Percentiles rank a stretch among this genome's conserved stretches.
Conservation (phyloP, 23 red algal species). For the Gracilariopsis chorda region DNA sequence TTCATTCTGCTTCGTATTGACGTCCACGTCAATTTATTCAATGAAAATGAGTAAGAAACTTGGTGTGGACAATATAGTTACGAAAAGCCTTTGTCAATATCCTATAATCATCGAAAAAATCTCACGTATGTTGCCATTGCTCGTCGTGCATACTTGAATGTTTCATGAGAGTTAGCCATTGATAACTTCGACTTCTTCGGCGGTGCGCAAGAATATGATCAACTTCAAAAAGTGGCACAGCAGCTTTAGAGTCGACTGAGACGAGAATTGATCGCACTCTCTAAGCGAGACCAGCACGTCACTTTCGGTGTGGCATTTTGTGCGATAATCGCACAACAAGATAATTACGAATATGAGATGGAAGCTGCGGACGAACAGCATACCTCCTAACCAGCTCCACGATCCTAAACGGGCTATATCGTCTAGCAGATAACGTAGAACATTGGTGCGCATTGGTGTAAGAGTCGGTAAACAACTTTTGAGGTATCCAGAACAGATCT, state of each 20-base stretch:
- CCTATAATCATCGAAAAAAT: background rate
- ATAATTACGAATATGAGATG: background rate
- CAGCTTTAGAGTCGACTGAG: background rate
- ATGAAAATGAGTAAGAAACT: background rate
- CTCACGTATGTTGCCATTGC: background rate
- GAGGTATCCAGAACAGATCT: background rate
- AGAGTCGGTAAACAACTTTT: background rate
- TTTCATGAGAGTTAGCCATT: background rate
- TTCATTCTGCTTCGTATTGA: background rate
- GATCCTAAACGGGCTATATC: background rate
- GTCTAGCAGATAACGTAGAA: background rate
- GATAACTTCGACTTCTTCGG: background rate
- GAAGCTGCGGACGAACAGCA: background rate
- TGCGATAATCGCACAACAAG: background rate
- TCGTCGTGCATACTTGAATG: background rate
- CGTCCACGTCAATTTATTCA: background rate
- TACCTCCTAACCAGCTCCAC: background rate
- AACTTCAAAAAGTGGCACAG: background rate
- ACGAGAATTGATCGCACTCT: background rate
- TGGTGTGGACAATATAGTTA: background rate
- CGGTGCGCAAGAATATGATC: background rate
- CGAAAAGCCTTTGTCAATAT: background rate
- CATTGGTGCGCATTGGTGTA: background rate
- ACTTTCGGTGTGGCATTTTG: background rate
- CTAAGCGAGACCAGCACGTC: background rate